Evolutionary conservation across 176 grass and related monocot species (phyloP).

Genomic region (Aegilops umbellulata): DNA sequence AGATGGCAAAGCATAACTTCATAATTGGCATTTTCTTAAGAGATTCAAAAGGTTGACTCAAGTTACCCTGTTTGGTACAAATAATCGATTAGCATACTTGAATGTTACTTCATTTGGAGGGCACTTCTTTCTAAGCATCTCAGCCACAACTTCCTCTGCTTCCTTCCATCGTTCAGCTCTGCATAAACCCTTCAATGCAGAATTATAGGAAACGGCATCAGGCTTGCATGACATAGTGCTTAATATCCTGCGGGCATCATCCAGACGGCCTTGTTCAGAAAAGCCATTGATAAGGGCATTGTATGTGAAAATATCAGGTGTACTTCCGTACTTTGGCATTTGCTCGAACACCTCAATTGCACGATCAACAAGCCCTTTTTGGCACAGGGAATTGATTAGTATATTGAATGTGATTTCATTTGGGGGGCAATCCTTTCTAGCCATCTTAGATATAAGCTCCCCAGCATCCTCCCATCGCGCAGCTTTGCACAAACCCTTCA

Average conservation of each 20-base stretch:
- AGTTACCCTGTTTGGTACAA: constrained; percentile 22
- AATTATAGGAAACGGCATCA: constrained; percentile 46
- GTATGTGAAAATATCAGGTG: constrained; percentile 50
- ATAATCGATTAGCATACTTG: constrained; percentile 51
- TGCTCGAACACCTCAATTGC: constrained; percentile 45
- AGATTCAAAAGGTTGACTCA: constrained; percentile 7
- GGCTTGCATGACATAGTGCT: constrained; percentile 45
- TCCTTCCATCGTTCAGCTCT: constrained; percentile 44
- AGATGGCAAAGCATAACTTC: neutral
- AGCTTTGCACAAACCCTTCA: constrained; percentile 47
- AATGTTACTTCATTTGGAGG: constrained; percentile 59
- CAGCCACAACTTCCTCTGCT: constrained; percentile 37
- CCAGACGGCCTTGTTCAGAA: constrained; percentile 39
- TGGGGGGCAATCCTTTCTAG: constrained; percentile 45
- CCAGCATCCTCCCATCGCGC: constrained; percentile 46
- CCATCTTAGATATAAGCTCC: constrained; percentile 42
- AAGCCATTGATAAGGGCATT: constrained; percentile 51
- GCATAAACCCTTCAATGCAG: constrained; percentile 51
- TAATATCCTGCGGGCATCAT: constrained; percentile 42
- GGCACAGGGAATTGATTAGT: constrained; percentile 47
- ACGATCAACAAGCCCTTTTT: constrained; percentile 33
- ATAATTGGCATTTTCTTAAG: neutral
- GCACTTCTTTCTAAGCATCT: constrained; percentile 51
- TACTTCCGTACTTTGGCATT: constrained; percentile 42
- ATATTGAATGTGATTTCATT: constrained; percentile 56